phyloP scores from a whole-genome alignment of 1,139 yeast genomes.

The Blastobotrys elegans region DNA sequence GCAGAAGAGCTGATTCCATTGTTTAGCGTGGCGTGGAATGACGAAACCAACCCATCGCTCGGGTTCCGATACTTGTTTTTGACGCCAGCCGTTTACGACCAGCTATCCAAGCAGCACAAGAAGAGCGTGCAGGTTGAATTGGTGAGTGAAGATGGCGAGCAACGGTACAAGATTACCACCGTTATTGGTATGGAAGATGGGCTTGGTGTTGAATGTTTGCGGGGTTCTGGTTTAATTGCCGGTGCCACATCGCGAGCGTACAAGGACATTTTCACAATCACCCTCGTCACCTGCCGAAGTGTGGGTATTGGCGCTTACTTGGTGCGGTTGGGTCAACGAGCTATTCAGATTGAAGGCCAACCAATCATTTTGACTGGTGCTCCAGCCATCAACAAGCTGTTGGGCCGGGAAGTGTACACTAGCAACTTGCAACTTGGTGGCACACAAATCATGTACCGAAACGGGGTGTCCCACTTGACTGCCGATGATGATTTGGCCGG shows the following conservation, averaged over 20 bases:
- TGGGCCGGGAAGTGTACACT: constrained; percentile 95
- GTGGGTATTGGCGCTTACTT: constrained; percentile 99
- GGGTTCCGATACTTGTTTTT: constrained; percentile 89
- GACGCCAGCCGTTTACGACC: constrained; percentile 59
- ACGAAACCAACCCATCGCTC: constrained; percentile 63
- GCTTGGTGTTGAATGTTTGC: constrained; percentile 95
- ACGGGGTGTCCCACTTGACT: constrained; percentile 96
- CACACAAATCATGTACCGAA: constrained; percentile 96
- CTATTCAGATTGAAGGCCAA: constrained; percentile 97
- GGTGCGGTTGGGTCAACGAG: constrained; percentile 97
- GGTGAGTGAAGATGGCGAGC: constrained; percentile 78
- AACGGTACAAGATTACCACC: constrained; percentile 72
- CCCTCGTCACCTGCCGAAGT: constrained; percentile 95
- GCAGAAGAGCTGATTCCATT: constrained; percentile 92
- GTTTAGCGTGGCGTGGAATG: constrained; percentile 92
- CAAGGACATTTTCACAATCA: constrained; percentile 92
- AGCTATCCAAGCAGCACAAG: constrained; percentile 54
- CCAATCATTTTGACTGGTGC: constrained; percentile 99
- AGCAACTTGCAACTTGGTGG: constrained; percentile 98
- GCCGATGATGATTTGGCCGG: constrained; percentile 96
- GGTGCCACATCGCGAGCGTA: constrained; percentile 98
- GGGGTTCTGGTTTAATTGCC: constrained; percentile 97
- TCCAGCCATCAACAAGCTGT: constrained; percentile 92
- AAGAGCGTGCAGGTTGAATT: constrained; percentile 67
- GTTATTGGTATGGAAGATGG: constrained; percentile 95